These are phyloP conservation scores for Hyaloscypha variabilis DNA, from an alignment of 495 filamentous ascomycete genomes.

Conservation along the genomic window DNA sequence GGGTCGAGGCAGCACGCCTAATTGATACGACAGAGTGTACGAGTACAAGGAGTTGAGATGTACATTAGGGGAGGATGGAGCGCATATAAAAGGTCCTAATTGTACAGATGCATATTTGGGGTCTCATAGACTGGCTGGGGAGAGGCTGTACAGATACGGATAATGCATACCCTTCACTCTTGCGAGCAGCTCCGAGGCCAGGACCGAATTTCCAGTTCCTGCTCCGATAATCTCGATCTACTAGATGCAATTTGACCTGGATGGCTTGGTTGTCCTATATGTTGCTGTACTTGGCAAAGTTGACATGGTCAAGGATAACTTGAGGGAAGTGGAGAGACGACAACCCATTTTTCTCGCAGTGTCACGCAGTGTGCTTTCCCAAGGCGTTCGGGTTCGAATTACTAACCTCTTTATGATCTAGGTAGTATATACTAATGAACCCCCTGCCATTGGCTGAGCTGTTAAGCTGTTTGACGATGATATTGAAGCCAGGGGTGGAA, in stretches of 20 bases:
- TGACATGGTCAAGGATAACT: too few species aligned
- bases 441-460: constrained; percentile 37
- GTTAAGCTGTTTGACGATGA: too few species aligned
- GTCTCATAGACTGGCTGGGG: background rate
- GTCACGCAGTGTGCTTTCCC: too few species aligned
- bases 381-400: constrained; percentile 33
- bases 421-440: constrained; percentile 33
- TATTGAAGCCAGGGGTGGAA: background rate
- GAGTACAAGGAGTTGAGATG: background rate
- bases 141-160: background rate
- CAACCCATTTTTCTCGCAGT: too few species aligned
- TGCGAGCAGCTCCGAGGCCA: background rate
- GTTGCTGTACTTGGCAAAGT: too few species aligned
- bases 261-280: too few species aligned
- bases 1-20: background rate
- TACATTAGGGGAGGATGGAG: constrained; percentile 1
- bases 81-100: background rate
- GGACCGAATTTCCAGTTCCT: background rate
- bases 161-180: constrained; percentile 11
- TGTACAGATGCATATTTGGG: constrained; percentile 1
- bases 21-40: background rate
- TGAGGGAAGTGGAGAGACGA: too few species aligned
- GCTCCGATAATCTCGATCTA: background rate
- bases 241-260: too few species aligned
- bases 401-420: constrained; percentile 34